Conservation (phyloP, 2,329 filamentous ascomycete species). For the Paracoccidioides brasiliensis region DNA sequence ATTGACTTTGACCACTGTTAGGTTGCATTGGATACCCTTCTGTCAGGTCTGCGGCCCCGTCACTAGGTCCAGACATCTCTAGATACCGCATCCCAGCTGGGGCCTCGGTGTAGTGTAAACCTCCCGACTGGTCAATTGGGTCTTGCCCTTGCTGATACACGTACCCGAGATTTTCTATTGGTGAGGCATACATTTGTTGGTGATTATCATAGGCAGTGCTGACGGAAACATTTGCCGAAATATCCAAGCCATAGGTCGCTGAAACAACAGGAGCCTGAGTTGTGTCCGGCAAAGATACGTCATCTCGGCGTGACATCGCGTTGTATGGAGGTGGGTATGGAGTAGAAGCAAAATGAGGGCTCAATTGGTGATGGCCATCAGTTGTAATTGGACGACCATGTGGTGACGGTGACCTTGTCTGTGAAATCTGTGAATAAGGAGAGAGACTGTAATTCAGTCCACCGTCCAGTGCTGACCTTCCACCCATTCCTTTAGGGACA, state of each 20-base stretch:
- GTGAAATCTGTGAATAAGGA: conserved; percentile 1
- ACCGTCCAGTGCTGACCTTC: background rate
- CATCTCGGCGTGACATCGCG: conserved; percentile 4
- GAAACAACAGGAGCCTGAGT: conserved; percentile 14
- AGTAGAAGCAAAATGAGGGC: conserved; percentile 9
- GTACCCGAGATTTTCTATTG: conserved; percentile 8
- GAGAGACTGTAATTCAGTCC: background rate
- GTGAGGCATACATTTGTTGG: conserved; percentile 16
- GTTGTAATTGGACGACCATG: background rate
- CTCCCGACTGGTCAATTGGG: background rate
- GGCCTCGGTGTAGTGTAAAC: background rate
- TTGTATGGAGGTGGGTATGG: conserved; percentile 16
- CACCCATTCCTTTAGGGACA: background rate
- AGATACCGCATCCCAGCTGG: background rate
- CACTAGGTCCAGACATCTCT: background rate
- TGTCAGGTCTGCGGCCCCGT: background rate
- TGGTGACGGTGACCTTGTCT: background rate
- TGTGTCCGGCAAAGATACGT: conserved; percentile 14
- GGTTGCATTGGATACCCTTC: background rate
- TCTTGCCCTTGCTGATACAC: background rate
- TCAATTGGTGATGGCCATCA: background rate
- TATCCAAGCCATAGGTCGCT: conserved; percentile 12
- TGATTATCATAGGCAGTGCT: conserved; percentile 14
- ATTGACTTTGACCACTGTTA: conserved; percentile 2
- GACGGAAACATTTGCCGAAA: conserved; percentile 17